phyloP scores from a whole-genome alignment of 2,329 filamentous ascomycete genomes.

The Sclerotinia sclerotiorum region DNA sequence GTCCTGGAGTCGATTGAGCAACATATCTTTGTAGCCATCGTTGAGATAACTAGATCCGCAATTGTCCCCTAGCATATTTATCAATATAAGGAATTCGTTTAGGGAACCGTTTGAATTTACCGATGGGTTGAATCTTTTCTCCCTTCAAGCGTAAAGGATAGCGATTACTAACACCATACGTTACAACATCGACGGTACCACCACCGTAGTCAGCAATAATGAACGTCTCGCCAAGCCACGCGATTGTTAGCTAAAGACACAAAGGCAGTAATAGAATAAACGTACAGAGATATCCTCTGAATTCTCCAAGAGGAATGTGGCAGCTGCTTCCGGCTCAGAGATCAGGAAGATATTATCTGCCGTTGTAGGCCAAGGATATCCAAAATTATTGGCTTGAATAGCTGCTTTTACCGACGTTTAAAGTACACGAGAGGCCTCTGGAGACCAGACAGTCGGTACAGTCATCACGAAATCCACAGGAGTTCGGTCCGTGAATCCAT shows the following conservation, averaged over 20 bases:
- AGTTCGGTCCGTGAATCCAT: slow-evolving; percentile 20
- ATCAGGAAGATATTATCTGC: slow-evolving; percentile 39
- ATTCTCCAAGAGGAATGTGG: slow-evolving; percentile 34
- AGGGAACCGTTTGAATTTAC: neutral
- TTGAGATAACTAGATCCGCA: slow-evolving; percentile 26
- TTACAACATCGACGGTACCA: slow-evolving; percentile 38
- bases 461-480: slow-evolving; percentile 24
- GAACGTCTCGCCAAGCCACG: slow-evolving; percentile 28
- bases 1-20: slow-evolving; percentile 17
- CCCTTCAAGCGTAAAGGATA: slow-evolving; percentile 33
- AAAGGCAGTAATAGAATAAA: neutral
- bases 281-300: slow-evolving; percentile 26
- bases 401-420: slow-evolving; percentile 26
- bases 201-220: slow-evolving; percentile 36
- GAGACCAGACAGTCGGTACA: slow-evolving; percentile 25
- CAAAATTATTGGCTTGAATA: slow-evolving; percentile 23
- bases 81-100: neutral
- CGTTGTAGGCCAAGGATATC: slow-evolving; percentile 22
- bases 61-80: slow-evolving; percentile 15
- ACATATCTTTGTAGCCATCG: slow-evolving; percentile 19
- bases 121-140: slow-evolving; percentile 12
- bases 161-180: slow-evolving; percentile 35
- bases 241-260: neutral
- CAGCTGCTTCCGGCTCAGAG: slow-evolving; percentile 39
- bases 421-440: slow-evolving; percentile 23